phyloP scores from a whole-genome alignment of 176 grass and related monocot species.

The Aegilops bicornis region DNA sequence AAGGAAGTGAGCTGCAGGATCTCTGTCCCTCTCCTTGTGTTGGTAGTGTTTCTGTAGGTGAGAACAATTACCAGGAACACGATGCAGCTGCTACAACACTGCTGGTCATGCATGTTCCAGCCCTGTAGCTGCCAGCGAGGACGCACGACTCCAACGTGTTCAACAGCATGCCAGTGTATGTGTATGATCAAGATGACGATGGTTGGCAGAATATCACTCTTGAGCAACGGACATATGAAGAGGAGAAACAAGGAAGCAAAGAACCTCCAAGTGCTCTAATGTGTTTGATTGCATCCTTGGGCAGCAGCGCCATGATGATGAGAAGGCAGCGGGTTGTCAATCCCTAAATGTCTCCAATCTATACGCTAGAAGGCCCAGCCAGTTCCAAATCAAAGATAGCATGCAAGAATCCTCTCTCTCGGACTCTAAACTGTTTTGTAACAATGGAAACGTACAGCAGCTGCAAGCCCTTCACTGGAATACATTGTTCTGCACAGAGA shows the following conservation, averaged over 20 bases:
- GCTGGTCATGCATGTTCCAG: not conserved
- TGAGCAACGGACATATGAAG: not conserved
- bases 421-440: no score
- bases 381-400: no score
- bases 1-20: not conserved
- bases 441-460: no score
- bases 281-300: no score
- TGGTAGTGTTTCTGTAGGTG: not conserved
- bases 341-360: no score
- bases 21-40: not conserved
- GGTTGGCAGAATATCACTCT: not conserved
- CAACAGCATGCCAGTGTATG: not conserved
- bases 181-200: not conserved
- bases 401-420: no score
- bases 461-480: no score
- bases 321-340: no score
- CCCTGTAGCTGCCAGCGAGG: not conserved
- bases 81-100: not conserved
- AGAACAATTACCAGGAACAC: not conserved
- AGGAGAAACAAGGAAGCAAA: not conserved
- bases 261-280: not conserved
- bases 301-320: no score
- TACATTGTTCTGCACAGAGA: no score
- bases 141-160: not conserved
- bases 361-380: no score